Percentiles rank a stretch among this genome's conserved stretches.
Evolutionary conservation across 371 early-diverging fungal species (phyloP).

Genomic region (Funneliformis caledonium): DNA sequence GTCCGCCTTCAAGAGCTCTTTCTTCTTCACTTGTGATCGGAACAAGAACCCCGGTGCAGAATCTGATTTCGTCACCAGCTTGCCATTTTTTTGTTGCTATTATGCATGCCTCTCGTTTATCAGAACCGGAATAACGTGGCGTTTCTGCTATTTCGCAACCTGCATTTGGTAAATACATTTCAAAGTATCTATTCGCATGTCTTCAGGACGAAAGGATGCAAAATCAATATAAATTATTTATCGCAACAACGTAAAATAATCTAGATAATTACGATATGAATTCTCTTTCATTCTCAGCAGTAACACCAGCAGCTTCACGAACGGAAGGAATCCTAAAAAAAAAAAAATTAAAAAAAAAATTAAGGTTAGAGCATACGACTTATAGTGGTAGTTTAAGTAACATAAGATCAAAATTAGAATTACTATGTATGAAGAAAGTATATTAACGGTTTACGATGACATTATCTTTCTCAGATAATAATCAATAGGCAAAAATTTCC

Average conservation of each 20-base stretch:
- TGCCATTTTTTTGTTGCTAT: slow-evolving; percentile 78
- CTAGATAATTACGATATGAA: slow-evolving; percentile 2
- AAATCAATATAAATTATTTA: no score
- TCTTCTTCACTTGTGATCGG: slow-evolving; percentile 73
- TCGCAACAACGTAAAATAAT: neutral
- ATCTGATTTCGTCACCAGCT: slow-evolving; percentile 73
- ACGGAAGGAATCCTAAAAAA: slow-evolving; percentile 1
- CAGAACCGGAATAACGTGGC: slow-evolving; percentile 70
- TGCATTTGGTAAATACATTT: slow-evolving; percentile 83
- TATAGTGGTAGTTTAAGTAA: no score
- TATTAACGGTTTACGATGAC: neutral
- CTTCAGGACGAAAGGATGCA: slow-evolving; percentile 39
- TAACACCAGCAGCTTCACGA: neutral
- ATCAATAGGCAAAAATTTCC: neutral
- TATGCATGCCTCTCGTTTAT: slow-evolving; percentile 83
- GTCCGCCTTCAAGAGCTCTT: slow-evolving; percentile 62
- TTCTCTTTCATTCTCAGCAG: neutral
- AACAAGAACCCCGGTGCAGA: slow-evolving; percentile 83
- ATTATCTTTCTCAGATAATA: neutral
- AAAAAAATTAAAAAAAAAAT: neutral
- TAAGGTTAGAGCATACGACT: no score
- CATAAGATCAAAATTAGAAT: no score
- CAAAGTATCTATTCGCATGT: slow-evolving; percentile 66
- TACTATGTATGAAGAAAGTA: neutral
- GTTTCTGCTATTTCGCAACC: slow-evolving; percentile 85